Evolutionary conservation across 78 protist genomes (phyloP).

Genomic region (Polysphondylium violaceum): DNA sequence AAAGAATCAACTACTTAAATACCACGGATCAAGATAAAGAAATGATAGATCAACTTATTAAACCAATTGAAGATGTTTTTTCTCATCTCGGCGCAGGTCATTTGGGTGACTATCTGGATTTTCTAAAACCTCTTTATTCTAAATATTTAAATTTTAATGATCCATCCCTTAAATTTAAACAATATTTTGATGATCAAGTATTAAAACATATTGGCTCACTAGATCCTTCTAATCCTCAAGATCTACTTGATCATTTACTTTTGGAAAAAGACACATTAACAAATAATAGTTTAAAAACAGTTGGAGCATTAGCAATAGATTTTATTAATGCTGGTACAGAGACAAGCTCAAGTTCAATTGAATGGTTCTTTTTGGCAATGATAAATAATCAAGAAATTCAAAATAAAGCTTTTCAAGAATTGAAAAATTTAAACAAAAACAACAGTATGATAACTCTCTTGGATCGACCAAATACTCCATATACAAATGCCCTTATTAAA

Average conservation of each 20-base stretch:
- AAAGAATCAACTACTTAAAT: no score
- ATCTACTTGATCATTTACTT: neutral
- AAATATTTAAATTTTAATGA: neutral
- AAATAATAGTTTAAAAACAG: neutral
- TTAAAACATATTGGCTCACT: neutral
- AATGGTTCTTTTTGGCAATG: neutral
- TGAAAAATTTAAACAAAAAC: neutral
- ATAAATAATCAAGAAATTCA: constrained; percentile 14
- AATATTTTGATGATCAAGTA: no score
- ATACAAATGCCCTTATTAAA: constrained; percentile 1
- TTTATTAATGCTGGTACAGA: constrained; percentile 25
- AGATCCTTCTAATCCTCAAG: neutral
- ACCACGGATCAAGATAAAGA: no score
- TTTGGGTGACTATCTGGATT: neutral
- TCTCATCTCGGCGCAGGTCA: neutral
- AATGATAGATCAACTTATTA: no score
- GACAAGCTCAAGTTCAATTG: neutral
- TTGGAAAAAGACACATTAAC: neutral
- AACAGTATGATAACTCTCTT: neutral
- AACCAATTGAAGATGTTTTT: no score
- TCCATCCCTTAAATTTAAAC: no score
- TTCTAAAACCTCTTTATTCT: constrained; percentile 13
- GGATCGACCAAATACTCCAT: constrained; percentile 7
- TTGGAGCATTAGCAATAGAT: neutral
- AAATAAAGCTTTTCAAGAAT: neutral